Evolutionary conservation across 371 early-diverging fungal species (phyloP), one percentile per base, ranked within the genome.

Genomic region (Apophysomyces trapeziformis): DNA sequence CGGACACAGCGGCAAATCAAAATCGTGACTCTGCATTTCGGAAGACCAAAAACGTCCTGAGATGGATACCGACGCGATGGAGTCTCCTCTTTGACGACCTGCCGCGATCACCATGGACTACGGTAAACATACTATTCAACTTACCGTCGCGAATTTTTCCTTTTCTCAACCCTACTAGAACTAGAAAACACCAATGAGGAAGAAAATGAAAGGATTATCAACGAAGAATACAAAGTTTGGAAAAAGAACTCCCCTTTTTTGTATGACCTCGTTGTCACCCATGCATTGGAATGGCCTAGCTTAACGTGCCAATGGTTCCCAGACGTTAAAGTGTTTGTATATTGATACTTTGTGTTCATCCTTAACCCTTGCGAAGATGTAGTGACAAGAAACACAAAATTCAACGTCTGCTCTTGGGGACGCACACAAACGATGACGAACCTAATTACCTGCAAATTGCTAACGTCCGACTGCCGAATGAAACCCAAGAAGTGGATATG

Each of bases 181-280:
- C 54, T 50, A 18, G 54, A 21, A 50, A 50, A 50, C 4, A 50
- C n/a, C 32, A 41, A 54, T 38, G 75, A 74, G 11, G 75, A 78
- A 61, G 79, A 75, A 60, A 72, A 93, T 68, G 95, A 97, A 73
- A 94, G 93, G 77, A 76, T 89, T 37, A 94, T 97, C 68, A 95
- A 96, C 72, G 97, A 97, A 79, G 99, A 99, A 74, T 99, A 98
- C 83, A 95, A 95, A 78, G 87, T 96, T 69, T 99, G 99, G 99
- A 98, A 99, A 76, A 99, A 99, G 89, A 99, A 99, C 85, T 93
- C 96, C 8, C 99, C 99, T 36, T 99, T 97, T 72, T 89, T 99
- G 21, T 99, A 99, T 78, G 99, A 99, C 79, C 86, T 97, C 62
- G 90, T 99, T 35, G 88, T 99, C 37, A 97, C 99, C n/a, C 98